These are phyloP conservation scores for Pontederia paniculata DNA, from an alignment of 176 grass and related monocot genomes.

Conservation along the genomic window DNA sequence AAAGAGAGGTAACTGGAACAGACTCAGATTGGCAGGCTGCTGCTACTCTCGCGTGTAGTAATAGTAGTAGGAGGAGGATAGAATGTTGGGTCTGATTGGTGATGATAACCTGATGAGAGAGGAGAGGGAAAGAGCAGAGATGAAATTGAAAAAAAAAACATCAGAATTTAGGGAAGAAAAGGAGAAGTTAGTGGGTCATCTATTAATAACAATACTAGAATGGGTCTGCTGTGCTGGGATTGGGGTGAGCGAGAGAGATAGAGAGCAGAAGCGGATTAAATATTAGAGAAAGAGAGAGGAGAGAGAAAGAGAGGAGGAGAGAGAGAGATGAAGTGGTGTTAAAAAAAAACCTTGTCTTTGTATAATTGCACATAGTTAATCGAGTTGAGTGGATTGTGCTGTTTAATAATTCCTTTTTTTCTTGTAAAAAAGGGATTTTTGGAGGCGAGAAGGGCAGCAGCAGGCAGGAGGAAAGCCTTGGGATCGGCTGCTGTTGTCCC, in stretches of 20 bases:
- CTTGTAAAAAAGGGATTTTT: constrained; percentile 25
- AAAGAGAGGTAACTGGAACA: no score
- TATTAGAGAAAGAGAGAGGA: not conserved
- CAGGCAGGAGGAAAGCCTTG: constrained; percentile 6
- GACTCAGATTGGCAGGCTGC: no score
- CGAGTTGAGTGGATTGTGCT: no score
- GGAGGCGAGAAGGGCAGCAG: constrained; percentile 12
- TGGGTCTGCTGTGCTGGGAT: not conserved
- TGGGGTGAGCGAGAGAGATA: constrained; percentile 1
- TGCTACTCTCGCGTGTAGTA: not conserved
- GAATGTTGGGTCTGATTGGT: constrained; percentile 10
- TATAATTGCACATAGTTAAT: not conserved
- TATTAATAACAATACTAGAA: constrained; percentile 3
- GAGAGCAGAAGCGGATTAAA: not conserved
- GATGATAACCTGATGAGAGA: constrained; percentile 7
- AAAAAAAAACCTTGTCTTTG: not conserved
- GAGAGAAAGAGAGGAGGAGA: not conserved
- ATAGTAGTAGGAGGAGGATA: not conserved
- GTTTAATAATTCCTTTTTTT: no score
- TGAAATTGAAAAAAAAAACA: not conserved
- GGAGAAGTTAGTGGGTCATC: not conserved
- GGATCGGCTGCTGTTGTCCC: constrained; percentile 56
- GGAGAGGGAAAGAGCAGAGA: not conserved
- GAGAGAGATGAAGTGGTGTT: not conserved
- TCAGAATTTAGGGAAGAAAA: not conserved